Percentiles rank a stretch among this genome's conserved stretches.
These are phyloP conservation scores for Hymenoscyphus salicellus DNA, from an alignment of 2,329 filamentous ascomycete species.

Conservation along the genomic window DNA sequence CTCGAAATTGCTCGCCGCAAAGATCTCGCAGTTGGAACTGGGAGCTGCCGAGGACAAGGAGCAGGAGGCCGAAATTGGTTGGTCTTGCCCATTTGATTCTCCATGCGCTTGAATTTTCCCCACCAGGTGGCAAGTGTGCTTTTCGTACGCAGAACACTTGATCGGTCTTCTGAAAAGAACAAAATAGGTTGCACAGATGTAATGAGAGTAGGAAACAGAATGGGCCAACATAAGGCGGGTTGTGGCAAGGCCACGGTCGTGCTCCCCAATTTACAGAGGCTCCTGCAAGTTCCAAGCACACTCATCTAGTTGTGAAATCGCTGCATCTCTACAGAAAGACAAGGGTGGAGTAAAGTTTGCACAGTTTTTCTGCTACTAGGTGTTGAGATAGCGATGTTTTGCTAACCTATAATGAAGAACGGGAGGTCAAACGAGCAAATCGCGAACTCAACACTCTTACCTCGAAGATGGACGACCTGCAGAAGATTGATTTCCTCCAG, in stretches of 20 bases:
- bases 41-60: slow-evolving; percentile 92
- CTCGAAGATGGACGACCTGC: slow-evolving; percentile 86
- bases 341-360: background rate
- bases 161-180: background rate
- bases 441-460: slow-evolving; percentile 85
- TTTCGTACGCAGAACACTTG: background rate
- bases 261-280: background rate
- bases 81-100: slow-evolving; percentile 38
- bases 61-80: slow-evolving; percentile 93
- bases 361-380: background rate
- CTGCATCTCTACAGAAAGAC: background rate
- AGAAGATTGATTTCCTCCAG: slow-evolving; percentile 85
- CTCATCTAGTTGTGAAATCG: background rate
- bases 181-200: background rate
- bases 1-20: slow-evolving; percentile 84
- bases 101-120: slow-evolving; percentile 11
- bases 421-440: slow-evolving; percentile 90
- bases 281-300: background rate
- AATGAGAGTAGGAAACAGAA: background rate
- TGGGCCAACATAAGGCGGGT: background rate
- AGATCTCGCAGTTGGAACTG: slow-evolving; percentile 92
- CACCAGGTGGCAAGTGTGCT: slow-evolving; percentile 9
- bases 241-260: background rate
- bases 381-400: background rate
- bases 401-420: slow-evolving; percentile 55